Conservation (phyloP, 2,329 filamentous ascomycete genomes). For the Hortaea sp. region DNA sequence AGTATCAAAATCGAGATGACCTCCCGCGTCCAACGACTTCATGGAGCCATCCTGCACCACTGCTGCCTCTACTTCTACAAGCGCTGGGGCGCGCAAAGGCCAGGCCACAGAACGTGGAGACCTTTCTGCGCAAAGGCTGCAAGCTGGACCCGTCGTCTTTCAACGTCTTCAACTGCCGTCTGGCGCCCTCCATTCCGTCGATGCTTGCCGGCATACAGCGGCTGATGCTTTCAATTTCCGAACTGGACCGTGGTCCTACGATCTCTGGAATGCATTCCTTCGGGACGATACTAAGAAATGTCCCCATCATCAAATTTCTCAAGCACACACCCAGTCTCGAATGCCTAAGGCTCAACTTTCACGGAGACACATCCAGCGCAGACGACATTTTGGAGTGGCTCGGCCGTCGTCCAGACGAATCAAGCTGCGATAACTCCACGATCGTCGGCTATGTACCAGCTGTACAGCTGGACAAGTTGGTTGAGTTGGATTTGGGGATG, state of each 20-base stretch:
- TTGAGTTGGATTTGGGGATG: conserved; percentile 13
- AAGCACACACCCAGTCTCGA: conserved; percentile 9
- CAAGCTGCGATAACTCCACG: not conserved
- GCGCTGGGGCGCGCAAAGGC: conserved; percentile 11
- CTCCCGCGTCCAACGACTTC: not conserved
- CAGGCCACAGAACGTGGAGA: conserved; percentile 11
- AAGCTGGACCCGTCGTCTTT: conserved; percentile 7
- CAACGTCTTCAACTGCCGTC: conserved; percentile 3
- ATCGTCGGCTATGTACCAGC: not conserved
- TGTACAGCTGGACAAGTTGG: conserved; percentile 6
- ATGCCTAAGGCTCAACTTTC: conserved; percentile 18
- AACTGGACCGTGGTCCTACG: not conserved
- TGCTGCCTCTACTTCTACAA: conserved; percentile 7
- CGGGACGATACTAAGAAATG: not conserved
- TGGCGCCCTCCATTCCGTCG: conserved; percentile 2
- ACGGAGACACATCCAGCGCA: not conserved
- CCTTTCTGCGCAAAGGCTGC: conserved; percentile 13
- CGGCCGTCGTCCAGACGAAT: not conserved
- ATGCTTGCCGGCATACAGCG: conserved; percentile 10
- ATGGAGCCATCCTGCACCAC: not conserved
- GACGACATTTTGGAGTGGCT: conserved; percentile 2
- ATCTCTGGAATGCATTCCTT: not conserved
- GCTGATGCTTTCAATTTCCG: conserved; percentile 9
- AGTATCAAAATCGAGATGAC: too few relatives aligned
- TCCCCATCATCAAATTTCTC: conserved; percentile 10